Conservation (phyloP, 768 basidiomycete genomes). For the Phaeotremella skinneri region DNA sequence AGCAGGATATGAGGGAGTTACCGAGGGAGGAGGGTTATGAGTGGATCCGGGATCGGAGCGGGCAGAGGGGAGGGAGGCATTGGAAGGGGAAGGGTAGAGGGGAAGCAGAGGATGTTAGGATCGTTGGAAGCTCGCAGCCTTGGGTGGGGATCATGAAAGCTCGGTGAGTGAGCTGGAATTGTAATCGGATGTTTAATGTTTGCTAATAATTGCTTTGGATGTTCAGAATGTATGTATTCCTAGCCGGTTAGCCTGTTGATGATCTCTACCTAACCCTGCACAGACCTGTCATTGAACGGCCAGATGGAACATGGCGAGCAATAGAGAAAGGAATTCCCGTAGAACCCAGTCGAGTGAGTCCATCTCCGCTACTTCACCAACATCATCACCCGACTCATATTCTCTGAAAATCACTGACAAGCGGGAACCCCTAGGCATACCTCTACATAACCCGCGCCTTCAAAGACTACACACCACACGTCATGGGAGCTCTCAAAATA, state of each 20-base stretch:
- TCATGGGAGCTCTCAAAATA: constrained; percentile 61
- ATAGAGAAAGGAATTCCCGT: constrained; percentile 69
- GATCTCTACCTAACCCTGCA: constrained; percentile 14
- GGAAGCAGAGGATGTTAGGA: constrained; percentile 12
- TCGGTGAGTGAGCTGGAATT: constrained; percentile 26
- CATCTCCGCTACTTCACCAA: not conserved
- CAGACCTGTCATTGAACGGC: constrained; percentile 77
- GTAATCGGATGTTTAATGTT: constrained; percentile 1
- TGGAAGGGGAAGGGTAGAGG: constrained; percentile 8
- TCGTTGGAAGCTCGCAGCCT: constrained; percentile 44
- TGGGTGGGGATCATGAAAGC: constrained; percentile 67
- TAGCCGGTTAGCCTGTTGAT: not conserved
- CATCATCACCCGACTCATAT: not conserved
- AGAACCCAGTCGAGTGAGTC: constrained; percentile 58
- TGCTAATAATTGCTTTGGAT: constrained; percentile 9
- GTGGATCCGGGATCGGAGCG: not conserved
- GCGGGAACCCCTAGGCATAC: constrained; percentile 63
- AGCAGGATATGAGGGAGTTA: constrained; percentile 53
- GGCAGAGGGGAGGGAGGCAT: constrained; percentile 9
- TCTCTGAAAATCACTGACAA: not conserved
- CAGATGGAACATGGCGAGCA: constrained; percentile 74
- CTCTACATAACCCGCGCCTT: constrained; percentile 78
- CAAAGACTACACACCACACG: constrained; percentile 70
- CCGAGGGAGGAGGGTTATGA: constrained; percentile 21
- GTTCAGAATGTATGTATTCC: constrained; percentile 54